Evolutionary conservation across 2,329 filamentous ascomycete genomes (phyloP).

Genomic region (Colletotrichum sp.): DNA sequence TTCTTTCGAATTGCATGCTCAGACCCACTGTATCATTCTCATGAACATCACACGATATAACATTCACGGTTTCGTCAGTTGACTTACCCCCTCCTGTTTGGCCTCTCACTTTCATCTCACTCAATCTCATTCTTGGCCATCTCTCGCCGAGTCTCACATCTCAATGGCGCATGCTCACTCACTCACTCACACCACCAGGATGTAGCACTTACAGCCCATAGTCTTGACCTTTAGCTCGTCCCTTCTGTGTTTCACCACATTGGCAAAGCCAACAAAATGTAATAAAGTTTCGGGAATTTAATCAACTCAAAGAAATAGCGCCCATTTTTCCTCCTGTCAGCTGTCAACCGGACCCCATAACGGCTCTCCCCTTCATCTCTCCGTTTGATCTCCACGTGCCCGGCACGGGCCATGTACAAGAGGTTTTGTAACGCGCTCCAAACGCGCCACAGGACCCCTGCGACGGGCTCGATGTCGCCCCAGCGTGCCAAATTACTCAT

Average conservation of each 20-base stretch:
- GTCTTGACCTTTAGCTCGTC: not conserved
- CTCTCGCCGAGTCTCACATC: not conserved
- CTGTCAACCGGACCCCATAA: not conserved
- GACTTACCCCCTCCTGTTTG: no score
- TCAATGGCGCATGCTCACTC: not conserved
- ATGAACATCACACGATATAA: no score
- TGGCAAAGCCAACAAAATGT: not conserved
- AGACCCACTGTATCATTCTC: not conserved
- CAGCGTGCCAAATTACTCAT: conserved; percentile 8
- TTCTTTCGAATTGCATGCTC: not conserved
- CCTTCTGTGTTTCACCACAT: not conserved
- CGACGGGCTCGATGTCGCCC: not conserved
- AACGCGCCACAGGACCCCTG: not conserved
- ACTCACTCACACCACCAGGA: not conserved
- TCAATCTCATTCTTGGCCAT: not conserved
- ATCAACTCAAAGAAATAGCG: not conserved
- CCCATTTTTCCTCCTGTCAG: not conserved
- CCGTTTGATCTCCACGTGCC: not conserved
- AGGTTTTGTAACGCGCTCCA: not conserved
- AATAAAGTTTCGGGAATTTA: not conserved
- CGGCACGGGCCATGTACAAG: not conserved
- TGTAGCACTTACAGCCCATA: not conserved
- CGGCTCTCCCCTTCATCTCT: not conserved
- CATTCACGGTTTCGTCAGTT: no score
- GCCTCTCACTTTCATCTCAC: not conserved